phyloP scores from a whole-genome alignment of 306 rosid genomes.

The Geum urbanum region DNA sequence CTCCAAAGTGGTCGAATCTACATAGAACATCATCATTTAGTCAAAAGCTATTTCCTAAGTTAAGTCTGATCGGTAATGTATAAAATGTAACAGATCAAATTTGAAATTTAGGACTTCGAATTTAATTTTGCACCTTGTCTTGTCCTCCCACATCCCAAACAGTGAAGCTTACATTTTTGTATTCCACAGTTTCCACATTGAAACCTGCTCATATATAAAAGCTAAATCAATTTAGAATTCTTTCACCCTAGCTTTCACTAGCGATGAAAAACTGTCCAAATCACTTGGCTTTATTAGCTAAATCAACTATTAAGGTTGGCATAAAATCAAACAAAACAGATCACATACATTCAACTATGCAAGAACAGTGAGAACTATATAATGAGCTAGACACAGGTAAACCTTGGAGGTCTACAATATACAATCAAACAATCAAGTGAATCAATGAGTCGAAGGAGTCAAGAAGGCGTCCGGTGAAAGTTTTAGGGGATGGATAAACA shows the following conservation, averaged over 20 bases:
- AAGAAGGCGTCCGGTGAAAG: too few species aligned
- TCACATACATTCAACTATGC: not conserved
- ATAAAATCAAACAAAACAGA: not conserved
- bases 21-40: not conserved
- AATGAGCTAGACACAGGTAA: not conserved
- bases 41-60: too few species aligned
- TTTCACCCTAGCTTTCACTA: not conserved
- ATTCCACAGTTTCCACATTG: slow-evolving; percentile 82
- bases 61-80: too few species aligned
- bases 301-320: not conserved
- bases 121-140: slow-evolving; percentile 49
- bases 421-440: not conserved
- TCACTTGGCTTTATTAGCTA: not conserved
- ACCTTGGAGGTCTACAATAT: not conserved
- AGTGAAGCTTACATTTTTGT: slow-evolving; percentile 87
- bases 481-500: too few species aligned
- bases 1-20: slow-evolving; percentile 96
- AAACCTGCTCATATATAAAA: slow-evolving; percentile 42
- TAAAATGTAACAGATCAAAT: too few species aligned
- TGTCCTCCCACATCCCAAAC: slow-evolving; percentile 98
- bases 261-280: not conserved
- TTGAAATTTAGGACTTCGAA: not conserved
- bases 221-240: not conserved
- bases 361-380: too few species aligned
- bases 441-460: not conserved